These are phyloP conservation scores for Odontarrhena argentea DNA, from an alignment of 345 rosid species.

Conservation along the genomic window DNA sequence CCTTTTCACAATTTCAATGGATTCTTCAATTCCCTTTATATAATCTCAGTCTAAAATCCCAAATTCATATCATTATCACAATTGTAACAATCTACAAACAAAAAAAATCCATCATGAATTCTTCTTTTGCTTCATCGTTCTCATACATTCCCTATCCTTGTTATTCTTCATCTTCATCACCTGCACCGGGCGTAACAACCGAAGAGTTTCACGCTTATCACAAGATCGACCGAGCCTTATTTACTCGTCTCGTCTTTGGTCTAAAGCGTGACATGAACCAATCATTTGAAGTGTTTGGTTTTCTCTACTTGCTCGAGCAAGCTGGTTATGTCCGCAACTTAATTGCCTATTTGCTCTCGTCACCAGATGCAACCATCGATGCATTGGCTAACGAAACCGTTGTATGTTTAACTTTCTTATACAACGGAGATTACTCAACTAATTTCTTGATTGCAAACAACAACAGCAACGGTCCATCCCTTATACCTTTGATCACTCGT, in stretches of 20 bases:
- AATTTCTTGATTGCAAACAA: not conserved
- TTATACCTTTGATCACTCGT: slow-evolving; percentile 35
- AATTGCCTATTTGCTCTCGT: slow-evolving; percentile 22
- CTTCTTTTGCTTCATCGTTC: not conserved
- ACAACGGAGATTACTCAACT: slow-evolving; percentile 4
- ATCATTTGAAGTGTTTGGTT: slow-evolving; percentile 50
- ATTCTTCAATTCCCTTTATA: not conserved
- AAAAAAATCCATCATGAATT: not conserved
- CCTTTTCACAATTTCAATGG: slow-evolving; percentile 8
- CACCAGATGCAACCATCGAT: slow-evolving; percentile 41
- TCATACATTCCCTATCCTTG: not conserved
- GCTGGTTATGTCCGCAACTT: slow-evolving; percentile 17
- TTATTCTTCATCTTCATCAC: not conserved
- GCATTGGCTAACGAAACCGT: slow-evolving; percentile 54
- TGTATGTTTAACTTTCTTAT: slow-evolving; percentile 43
- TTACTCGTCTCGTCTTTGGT: slow-evolving; percentile 43
- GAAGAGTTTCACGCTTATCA: slow-evolving; percentile 56
- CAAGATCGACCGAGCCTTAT: slow-evolving; percentile 53
- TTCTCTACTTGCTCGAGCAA: slow-evolving; percentile 61
- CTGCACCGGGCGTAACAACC: not conserved
- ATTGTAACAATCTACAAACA: not conserved
- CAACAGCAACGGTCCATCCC: not conserved
- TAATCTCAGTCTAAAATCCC: not conserved
- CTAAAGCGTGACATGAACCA: slow-evolving; percentile 49
- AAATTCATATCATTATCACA: not conserved